Percentiles rank a stretch among this genome's conserved stretches.
phyloP scores from a whole-genome alignment of 1,284 basidiomycete species.

The Naganishia sp. region DNA sequence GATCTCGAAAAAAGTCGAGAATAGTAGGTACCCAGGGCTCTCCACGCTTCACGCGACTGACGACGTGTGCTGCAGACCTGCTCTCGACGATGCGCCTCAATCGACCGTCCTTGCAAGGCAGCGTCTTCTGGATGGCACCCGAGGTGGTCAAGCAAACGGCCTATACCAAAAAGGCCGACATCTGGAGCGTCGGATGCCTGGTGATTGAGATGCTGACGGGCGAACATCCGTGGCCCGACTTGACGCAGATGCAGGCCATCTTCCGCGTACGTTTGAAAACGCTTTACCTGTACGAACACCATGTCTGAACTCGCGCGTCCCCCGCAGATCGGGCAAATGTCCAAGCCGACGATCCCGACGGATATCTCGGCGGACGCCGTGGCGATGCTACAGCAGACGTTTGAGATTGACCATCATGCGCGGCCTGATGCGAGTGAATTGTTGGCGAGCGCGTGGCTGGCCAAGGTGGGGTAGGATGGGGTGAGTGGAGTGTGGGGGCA shows the following conservation, averaged over 20 bases:
- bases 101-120: conserved; percentile 89
- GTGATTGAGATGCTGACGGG: conserved; percentile 99
- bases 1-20: conserved; percentile 96
- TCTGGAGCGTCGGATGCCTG: conserved; percentile 96
- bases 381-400: conserved; percentile 79
- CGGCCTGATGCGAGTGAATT: conserved; percentile 77
- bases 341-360: conserved; percentile 77
- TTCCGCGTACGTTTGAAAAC: conserved; percentile 68
- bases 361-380: conserved; percentile 84
- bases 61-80: conserved; percentile 60
- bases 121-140: conserved; percentile 98
- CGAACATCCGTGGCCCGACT: conserved; percentile 92
- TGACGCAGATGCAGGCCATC: conserved; percentile 99
- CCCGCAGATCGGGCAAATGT: conserved; percentile 77
- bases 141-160: conserved; percentile 94
- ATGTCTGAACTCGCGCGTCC: neutral
- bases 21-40: conserved; percentile 64
- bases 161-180: conserved; percentile 93
- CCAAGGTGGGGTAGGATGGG: conserved; percentile 8
- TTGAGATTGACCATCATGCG: conserved; percentile 78
- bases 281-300: neutral
- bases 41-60: neutral
- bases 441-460: conserved; percentile 73
- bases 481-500: neutral
- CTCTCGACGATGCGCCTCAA: conserved; percentile 75